A percentile compares a stretch with the other conserved stretches of the same genome.
These are phyloP conservation scores for Spatholobus suberectus DNA, from an alignment of 306 rosid genomes.

Conservation along the genomic window DNA sequence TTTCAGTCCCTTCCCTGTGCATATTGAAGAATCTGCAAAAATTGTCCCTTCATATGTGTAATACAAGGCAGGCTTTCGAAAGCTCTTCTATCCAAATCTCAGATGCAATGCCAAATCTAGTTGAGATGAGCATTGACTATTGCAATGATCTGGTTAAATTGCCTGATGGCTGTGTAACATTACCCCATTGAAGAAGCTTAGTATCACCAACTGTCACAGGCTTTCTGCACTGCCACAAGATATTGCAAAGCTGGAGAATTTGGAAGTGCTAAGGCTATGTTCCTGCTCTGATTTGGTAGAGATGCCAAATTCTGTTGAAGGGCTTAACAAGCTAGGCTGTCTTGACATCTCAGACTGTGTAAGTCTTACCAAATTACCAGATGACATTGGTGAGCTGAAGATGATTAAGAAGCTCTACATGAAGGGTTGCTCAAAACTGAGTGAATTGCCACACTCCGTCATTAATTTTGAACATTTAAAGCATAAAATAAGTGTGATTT, in stretches of 20 bases:
- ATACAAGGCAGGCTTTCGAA: conserved; percentile 43
- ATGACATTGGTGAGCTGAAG: conserved; percentile 48
- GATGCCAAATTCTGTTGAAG: conserved; percentile 35
- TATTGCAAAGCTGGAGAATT: conserved; percentile 44
- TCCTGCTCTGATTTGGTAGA: conserved; percentile 44
- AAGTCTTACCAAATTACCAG: conserved; percentile 41
- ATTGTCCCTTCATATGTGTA: conserved; percentile 56
- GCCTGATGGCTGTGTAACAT: conserved; percentile 46
- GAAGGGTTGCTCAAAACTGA: conserved; percentile 47
- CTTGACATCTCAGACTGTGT: conserved; percentile 54
- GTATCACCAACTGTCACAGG: conserved; percentile 56
- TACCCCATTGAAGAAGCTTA: conserved; percentile 44
- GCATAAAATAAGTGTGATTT: conserved; percentile 32
- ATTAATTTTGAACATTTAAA: conserved; percentile 22
- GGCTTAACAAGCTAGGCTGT: conserved; percentile 40
- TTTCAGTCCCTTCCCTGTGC: conserved; percentile 49
- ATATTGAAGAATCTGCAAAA: conserved; percentile 43
- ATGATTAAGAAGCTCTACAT: conserved; percentile 48
- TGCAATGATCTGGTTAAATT: conserved; percentile 50
- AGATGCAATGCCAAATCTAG: conserved; percentile 51
- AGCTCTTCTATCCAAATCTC: conserved; percentile 25
- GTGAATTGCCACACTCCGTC: conserved; percentile 41
- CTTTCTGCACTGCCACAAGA: conserved; percentile 44
- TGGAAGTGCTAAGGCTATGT: conserved; percentile 52
- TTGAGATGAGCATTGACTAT: conserved; percentile 55